Percentiles rank a stretch among this genome's conserved stretches.
Evolutionary conservation across 306 rosid genomes (phyloP).

Genomic region (Inga laurina): DNA sequence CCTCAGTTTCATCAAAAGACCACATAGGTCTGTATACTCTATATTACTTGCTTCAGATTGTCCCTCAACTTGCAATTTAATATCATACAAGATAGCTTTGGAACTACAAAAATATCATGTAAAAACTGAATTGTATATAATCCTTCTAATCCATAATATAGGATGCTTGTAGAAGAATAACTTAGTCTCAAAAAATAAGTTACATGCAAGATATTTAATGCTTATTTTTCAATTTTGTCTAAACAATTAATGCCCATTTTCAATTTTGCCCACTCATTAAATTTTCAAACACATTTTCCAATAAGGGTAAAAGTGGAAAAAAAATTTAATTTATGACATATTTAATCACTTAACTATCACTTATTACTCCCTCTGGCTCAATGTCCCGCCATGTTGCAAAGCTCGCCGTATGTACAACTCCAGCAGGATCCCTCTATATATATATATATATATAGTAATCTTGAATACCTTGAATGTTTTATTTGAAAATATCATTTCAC

Average conservation of each 20-base stretch:
- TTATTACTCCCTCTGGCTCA: too few species aligned
- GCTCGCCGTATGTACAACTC: not conserved
- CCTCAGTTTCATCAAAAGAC: not conserved
- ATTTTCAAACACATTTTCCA: too few species aligned
- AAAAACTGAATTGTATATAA: not conserved
- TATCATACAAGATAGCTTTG: not conserved
- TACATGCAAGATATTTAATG: too few species aligned
- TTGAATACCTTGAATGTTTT: not conserved
- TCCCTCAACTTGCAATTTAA: slow-evolving; percentile 6
- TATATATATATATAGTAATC: not conserved
- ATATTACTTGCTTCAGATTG: not conserved
- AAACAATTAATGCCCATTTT: too few species aligned
- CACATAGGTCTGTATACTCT: not conserved
- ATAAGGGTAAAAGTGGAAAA: too few species aligned
- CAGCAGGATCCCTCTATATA: not conserved
- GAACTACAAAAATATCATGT: not conserved
- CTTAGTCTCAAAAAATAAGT: too few species aligned
- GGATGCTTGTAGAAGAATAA: too few species aligned
- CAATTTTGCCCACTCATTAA: too few species aligned
- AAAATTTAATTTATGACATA: too few species aligned
- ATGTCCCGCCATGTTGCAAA: not conserved
- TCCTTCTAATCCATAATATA: too few species aligned
- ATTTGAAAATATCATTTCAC: not conserved
- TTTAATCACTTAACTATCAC: too few species aligned
- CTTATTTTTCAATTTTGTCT: too few species aligned